Conservation (phyloP, 2,329 filamentous ascomycete genomes). For the Chrysoporthe cubensis region DNA sequence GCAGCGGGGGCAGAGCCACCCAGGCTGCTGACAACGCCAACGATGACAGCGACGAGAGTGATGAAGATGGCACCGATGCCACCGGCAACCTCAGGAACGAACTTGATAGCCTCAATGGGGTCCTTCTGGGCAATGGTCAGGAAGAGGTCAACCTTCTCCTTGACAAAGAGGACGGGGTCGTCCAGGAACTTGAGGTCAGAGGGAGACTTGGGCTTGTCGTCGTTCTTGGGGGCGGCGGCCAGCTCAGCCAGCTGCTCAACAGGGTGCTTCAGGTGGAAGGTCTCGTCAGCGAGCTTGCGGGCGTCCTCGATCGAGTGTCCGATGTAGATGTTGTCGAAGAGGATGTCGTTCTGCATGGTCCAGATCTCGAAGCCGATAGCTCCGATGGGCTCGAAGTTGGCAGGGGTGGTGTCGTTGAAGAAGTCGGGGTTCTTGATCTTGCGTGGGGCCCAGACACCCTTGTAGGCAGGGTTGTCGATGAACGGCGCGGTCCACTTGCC, state of each 20-base stretch:
- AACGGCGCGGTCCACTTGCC: conserved; percentile 94
- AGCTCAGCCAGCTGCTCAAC: conserved; percentile 81
- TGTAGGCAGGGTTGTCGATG: conserved; percentile 98
- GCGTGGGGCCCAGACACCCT: conserved; percentile 90
- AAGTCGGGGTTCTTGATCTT: conserved; percentile 97
- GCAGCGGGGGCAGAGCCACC: conserved; percentile 69
- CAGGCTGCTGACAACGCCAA: conserved; percentile 63
- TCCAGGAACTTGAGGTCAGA: conserved; percentile 85
- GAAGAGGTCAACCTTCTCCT: conserved; percentile 94
- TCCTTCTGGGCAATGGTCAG: conserved; percentile 79
- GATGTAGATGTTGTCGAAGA: conserved; percentile 99
- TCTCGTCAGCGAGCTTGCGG: conserved; percentile 84
- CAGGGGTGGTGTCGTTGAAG: conserved; percentile 95
- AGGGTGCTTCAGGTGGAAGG: conserved; percentile 85
- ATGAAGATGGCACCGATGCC: conserved; percentile 73
- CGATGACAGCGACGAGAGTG: conserved; percentile 71
- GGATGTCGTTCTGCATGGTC: conserved; percentile 99
- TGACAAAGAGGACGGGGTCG: conserved; percentile 84
- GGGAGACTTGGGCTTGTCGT: conserved; percentile 67
- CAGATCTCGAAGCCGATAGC: conserved; percentile 99
- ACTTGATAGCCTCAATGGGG: conserved; percentile 82
- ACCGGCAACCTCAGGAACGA: conserved; percentile 88
- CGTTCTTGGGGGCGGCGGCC: conserved; percentile 76
- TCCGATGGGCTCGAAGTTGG: conserved; percentile 98
- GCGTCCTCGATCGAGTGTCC: conserved; percentile 95